These are phyloP conservation scores for Ambrosia trifida DNA, from an alignment of 129 eudicot species.

Conservation along the genomic window DNA sequence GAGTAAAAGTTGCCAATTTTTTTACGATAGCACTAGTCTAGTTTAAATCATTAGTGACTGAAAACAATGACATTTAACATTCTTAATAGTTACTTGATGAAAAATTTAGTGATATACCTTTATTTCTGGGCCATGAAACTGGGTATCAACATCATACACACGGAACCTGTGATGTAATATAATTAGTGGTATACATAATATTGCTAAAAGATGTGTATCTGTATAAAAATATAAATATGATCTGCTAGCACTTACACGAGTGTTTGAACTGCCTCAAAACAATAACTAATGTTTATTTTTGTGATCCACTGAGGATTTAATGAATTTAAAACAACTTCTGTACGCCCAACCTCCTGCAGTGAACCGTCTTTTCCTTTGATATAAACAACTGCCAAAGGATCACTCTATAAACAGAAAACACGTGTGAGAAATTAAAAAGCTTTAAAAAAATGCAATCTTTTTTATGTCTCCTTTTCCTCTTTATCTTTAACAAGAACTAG, in stretches of 20 bases:
- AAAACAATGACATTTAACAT: conserved; percentile 1
- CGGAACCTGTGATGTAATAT: conserved; percentile 58
- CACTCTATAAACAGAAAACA: conserved; percentile 62
- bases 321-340: conserved; percentile 81
- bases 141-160: conserved; percentile 86
- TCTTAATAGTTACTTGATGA: not conserved
- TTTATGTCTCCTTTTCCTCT: conserved; percentile 8
- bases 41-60: conserved; percentile 2
- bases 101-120: conserved; percentile 56
- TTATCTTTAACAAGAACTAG: not conserved
- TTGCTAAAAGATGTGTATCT: not conserved
- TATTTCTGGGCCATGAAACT: conserved; percentile 54
- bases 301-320: conserved; percentile 80
- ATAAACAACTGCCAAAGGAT: conserved; percentile 84
- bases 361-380: conserved; percentile 65
- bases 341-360: conserved; percentile 83
- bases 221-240: conserved; percentile 12
- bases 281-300: conserved; percentile 56
- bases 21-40: not conserved
- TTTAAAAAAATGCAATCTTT: not conserved
- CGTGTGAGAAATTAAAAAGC: conserved; percentile 20
- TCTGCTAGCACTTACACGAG: conserved; percentile 63
- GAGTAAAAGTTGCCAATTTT: not conserved
- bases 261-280: conserved; percentile 77
- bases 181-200: conserved; percentile 19